Evolutionary conservation across 192 early-diverging fungal genomes (phyloP), one percentile per base, ranked within the genome.

Genomic region (Mortierella claussenii): DNA sequence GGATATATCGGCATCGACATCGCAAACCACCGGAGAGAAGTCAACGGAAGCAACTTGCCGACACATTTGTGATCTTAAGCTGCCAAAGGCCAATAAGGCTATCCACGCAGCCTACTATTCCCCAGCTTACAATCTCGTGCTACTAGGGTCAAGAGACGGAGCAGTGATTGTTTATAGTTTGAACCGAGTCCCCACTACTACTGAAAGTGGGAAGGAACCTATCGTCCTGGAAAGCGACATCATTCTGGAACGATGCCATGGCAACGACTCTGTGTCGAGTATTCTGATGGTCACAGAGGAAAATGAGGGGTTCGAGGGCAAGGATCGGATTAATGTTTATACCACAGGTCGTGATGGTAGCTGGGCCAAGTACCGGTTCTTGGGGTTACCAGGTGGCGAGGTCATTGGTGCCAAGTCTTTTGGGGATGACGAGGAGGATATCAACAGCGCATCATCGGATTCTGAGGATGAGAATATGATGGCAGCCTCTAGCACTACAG

Each of bases 291-390:
- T 76, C 30, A 76, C 73, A 11, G 64, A 76, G n/a, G 26, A 12
- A 31, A 65, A 65, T 3, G 73, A 76, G 32, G 73, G 48, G 9
- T 43, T 53, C 9, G 51, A 60, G 34, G 58, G 67, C 5, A 71
- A 68, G 18, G 68, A 84, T 47, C 66, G 82, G 13, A 62, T 89
- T 28, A 67, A 59, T 5, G 81, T 91, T 18, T 86, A 81, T 51
- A 87, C 86, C 2, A 85, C 87, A 6, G 91, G 91, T 8, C 80
- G 91, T 21, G 90, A 92, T 78, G 91, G 91, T 1, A 75, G 80
- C 23, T 91, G 85, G 69, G 81, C 65, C 11, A 81, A 85, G 27
- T 86, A 86, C 60, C 75, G 81, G 3, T 65, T 89, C 11, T 54
- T 45, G 50, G 76, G 69, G 1, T 36, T 82, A 21, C 43, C 54